phyloP scores from a whole-genome alignment of 176 grass and related monocot genomes.

The Carex parvula region DNA sequence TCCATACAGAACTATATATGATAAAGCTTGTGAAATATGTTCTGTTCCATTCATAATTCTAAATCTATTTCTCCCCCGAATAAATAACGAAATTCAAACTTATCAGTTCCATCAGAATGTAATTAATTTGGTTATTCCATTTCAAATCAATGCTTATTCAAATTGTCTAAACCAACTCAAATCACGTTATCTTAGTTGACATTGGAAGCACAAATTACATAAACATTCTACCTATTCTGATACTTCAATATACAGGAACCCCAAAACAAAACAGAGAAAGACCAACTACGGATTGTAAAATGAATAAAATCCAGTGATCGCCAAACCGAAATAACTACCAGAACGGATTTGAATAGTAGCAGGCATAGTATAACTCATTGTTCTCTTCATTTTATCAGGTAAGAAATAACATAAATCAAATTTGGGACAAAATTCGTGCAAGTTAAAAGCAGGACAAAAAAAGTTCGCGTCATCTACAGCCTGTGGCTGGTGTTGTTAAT shows the following conservation, averaged over 20 bases:
- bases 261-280: neutral
- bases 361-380: neutral
- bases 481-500: conserved; percentile 4
- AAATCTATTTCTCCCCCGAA: neutral
- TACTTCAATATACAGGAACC: neutral
- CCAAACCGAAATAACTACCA: neutral
- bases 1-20: neutral
- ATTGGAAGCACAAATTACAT: neutral
- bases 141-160: neutral
- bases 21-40: neutral
- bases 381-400: conserved; percentile 9
- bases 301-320: neutral
- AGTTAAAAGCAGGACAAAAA: conserved; percentile 3
- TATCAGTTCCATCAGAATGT: neutral
- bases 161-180: neutral
- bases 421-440: neutral
- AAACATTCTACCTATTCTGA: neutral
- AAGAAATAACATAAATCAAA: neutral
- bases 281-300: neutral
- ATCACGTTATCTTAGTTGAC: neutral
- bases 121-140: neutral
- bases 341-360: neutral
- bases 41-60: neutral
- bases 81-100: neutral
- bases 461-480: neutral